Evolutionary conservation across 2,329 filamentous ascomycete genomes (phyloP).

Genomic region (Plectosphaerella cucumerina): DNA sequence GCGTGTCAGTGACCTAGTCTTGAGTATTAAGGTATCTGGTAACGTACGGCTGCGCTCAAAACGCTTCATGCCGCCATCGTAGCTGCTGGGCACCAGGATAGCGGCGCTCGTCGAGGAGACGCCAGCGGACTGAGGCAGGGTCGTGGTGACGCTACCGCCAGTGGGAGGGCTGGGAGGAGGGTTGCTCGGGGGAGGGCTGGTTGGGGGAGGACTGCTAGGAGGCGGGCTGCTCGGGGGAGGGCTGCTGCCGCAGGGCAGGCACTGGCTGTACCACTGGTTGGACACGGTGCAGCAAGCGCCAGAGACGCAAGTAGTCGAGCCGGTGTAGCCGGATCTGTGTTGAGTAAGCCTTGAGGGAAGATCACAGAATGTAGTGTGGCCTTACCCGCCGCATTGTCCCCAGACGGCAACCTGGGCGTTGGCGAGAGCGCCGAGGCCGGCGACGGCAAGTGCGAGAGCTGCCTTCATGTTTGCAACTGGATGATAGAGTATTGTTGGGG

Average conservation of each 20-base stretch:
- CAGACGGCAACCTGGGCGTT: constrained; percentile 4
- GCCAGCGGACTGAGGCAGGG: constrained; percentile 21
- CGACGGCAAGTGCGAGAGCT: neutral
- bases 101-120: constrained; percentile 31
- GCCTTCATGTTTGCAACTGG: constrained; percentile 5
- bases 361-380: neutral
- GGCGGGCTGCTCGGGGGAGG: constrained; percentile 27
- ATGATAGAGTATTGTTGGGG: neutral
- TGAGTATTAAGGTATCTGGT: neutral
- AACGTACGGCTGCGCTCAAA: constrained; percentile 35
- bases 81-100: constrained; percentile 31
- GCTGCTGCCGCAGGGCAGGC: neutral
- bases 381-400: constrained; percentile 9
- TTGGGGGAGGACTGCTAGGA: constrained; percentile 25
- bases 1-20: too few relatives aligned
- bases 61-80: constrained; percentile 43
- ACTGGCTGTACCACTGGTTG: constrained; percentile 18
- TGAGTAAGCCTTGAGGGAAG: neutral
- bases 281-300: constrained; percentile 31
- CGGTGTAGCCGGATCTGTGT: constrained; percentile 21
- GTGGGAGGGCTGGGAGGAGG: constrained; percentile 4
- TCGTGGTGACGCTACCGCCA: constrained; percentile 7
- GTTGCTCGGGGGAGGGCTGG: neutral
- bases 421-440: constrained; percentile 6
- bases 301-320: constrained; percentile 31